These are phyloP conservation scores for Chlamydomonas sp. DNA, from an alignment of 139 green algal genomes.

Conservation along the genomic window DNA sequence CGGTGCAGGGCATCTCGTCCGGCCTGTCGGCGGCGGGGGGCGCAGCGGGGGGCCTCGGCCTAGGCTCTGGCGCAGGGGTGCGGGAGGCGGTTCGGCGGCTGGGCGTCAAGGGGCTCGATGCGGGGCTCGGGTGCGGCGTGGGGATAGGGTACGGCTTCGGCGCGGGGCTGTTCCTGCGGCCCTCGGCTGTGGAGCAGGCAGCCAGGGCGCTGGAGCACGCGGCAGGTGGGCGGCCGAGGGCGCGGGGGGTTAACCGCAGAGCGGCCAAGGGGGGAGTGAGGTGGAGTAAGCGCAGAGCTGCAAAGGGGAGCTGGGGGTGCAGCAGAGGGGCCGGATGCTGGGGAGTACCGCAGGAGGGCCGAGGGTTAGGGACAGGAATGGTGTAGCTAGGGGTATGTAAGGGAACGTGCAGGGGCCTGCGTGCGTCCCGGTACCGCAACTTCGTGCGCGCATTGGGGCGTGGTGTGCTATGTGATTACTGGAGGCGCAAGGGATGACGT, in stretches of 20 bases:
- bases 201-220: background rate
- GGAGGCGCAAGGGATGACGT: background rate
- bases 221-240: conserved; percentile 6
- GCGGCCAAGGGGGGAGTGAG: background rate
- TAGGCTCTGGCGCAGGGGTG: background rate
- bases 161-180: conserved; percentile 44
- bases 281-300: background rate
- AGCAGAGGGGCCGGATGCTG: background rate
- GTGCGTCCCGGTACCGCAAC: too few species aligned
- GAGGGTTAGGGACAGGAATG: background rate
- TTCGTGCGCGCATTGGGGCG: too few species aligned
- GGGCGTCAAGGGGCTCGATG: conserved; percentile 41
- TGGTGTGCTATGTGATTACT: too few species aligned
- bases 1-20: conserved; percentile 18
- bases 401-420: background rate
- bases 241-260: background rate
- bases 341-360: background rate
- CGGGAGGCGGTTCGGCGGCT: conserved; percentile 1
- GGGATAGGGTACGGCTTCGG: conserved; percentile 48
- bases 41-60: too few species aligned
- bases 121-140: conserved; percentile 49
- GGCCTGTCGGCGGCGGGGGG: conserved; percentile 33
- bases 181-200: conserved; percentile 29
- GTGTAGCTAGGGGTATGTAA: background rate
- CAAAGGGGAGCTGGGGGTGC: too few species aligned